Percentiles rank a stretch among this genome's conserved stretches.
Evolutionary conservation across 306 rosid species (phyloP).

Genomic region (Dalbergia oliveri): DNA sequence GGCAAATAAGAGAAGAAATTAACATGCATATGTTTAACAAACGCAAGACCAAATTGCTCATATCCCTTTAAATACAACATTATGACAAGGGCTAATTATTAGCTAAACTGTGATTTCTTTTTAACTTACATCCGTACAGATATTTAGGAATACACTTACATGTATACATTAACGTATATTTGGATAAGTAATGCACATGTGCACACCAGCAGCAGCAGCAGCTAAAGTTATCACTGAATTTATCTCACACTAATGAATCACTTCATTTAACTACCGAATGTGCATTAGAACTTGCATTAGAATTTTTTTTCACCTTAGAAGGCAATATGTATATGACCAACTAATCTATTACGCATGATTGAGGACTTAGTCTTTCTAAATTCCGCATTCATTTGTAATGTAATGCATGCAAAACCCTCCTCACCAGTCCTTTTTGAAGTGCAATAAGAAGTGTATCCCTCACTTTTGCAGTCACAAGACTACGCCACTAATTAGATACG

Average conservation of each 20-base stretch:
- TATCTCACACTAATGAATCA: no score
- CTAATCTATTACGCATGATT: background rate
- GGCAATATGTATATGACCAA: no score
- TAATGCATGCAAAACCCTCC: background rate
- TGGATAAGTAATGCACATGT: no score
- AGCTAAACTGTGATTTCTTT: background rate
- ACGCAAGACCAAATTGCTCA: constrained; percentile 4
- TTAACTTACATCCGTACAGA: background rate
- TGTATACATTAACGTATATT: no score
- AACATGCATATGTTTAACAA: constrained; percentile 2
- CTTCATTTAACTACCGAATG: no score
- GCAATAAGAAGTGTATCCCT: constrained; percentile 6
- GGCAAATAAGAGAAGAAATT: constrained; percentile 2
- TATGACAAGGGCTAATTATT: constrained; percentile 12
- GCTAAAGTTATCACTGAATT: no score
- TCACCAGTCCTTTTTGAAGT: background rate
- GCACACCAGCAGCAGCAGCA: background rate
- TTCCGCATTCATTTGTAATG: background rate
- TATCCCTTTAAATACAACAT: background rate
- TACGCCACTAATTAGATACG: constrained; percentile 12
- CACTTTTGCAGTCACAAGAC: constrained; percentile 10
- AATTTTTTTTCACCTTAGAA: no score
- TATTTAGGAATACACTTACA: background rate
- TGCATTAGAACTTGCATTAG: no score
- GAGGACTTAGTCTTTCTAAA: background rate